Conservation (phyloP, 2,329 filamentous ascomycete species). For the Aureobasidium lini region DNA sequence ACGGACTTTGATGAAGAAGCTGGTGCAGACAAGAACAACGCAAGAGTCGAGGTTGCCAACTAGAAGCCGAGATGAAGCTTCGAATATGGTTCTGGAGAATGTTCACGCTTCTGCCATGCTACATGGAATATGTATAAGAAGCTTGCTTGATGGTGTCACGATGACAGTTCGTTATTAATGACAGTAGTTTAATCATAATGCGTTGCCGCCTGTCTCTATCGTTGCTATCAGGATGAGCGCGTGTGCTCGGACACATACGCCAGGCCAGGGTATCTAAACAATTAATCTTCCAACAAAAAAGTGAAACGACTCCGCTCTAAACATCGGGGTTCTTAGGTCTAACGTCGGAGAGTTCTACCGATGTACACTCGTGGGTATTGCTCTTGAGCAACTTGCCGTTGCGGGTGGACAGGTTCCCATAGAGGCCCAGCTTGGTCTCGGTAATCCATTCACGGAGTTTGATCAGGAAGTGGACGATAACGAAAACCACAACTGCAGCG, state of each 20-base stretch:
- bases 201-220: background rate
- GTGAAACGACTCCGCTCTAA: background rate
- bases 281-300: background rate
- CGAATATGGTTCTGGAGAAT: background rate
- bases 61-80: background rate
- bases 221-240: background rate
- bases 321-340: background rate
- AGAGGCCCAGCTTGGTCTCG: constrained; percentile 24
- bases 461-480: constrained; percentile 35
- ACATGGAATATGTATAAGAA: no score
- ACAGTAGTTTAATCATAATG: background rate
- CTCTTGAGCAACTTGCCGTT: background rate
- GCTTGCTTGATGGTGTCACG: background rate
- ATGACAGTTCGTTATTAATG: background rate
- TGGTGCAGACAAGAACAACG: background rate
- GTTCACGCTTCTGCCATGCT: background rate
- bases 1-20: background rate
- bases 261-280: background rate
- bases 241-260: background rate
- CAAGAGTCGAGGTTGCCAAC: background rate
- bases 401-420: background rate
- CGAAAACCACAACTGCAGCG: constrained; percentile 33
- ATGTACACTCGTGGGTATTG: background rate
- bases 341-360: background rate
- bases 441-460: constrained; percentile 34